A percentile compares a stretch with the other conserved stretches of the same genome.
These are phyloP conservation scores for Alopecurus myosuroides DNA, from an alignment of 176 grass and related monocot species.

Conservation along the genomic window DNA sequence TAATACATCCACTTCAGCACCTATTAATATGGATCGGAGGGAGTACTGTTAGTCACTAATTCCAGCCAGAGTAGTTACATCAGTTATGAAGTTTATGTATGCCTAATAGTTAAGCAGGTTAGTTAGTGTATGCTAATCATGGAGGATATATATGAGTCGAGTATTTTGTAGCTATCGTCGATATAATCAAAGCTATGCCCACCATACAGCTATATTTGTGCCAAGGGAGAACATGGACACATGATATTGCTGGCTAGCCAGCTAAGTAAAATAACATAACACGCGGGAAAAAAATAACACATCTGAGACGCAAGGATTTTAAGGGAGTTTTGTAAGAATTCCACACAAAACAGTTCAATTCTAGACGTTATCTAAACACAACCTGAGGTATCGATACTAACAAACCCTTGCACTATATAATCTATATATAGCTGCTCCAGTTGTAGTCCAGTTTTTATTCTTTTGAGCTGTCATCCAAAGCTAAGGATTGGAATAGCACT, in stretches of 20 bases:
- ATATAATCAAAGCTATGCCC: not conserved
- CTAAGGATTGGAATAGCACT: not conserved
- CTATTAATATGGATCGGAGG: no score
- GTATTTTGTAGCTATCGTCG: not conserved
- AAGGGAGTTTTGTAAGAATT: not conserved
- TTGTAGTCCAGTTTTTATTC: not conserved
- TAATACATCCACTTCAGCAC: no score
- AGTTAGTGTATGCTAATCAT: not conserved
- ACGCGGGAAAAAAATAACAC: not conserved
- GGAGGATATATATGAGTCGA: not conserved
- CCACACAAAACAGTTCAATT: not conserved
- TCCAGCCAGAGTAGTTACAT: not conserved
- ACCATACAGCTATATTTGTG: conserved; percentile 1
- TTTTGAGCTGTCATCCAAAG: not conserved
- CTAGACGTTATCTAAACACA: not conserved
- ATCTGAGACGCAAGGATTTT: not conserved
- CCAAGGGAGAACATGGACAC: not conserved
- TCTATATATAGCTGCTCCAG: not conserved
- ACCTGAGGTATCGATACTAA: not conserved
- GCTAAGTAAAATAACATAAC: not conserved
- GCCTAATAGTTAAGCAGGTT: not conserved
- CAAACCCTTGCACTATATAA: not conserved
- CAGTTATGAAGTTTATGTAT: not conserved
- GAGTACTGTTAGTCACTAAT: not conserved
- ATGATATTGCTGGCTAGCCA: not conserved